Percentiles rank a stretch among this genome's conserved stretches.
phyloP scores from a whole-genome alignment of 164 flowering plant genomes.

The Warburgia ugandensis region DNA sequence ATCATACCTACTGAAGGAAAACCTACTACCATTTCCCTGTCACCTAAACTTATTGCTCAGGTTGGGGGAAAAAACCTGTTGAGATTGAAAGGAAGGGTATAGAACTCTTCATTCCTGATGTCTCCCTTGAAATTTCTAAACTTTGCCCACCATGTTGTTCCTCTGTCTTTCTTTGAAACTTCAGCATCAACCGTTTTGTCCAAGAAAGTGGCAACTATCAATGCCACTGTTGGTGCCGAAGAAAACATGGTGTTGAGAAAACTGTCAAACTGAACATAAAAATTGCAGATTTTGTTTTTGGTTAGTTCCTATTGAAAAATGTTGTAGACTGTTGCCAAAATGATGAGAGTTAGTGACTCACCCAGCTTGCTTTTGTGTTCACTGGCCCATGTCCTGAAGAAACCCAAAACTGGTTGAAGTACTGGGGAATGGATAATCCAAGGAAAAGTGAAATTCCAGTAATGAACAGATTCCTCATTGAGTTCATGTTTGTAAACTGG shows the following conservation, averaged over 20 bases:
- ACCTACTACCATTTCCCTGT: too few relatives aligned
- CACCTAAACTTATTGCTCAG: too few relatives aligned
- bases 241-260: slow-evolving; percentile 79
- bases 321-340: neutral
- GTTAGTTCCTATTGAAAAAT: neutral
- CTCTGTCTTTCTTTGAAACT: slow-evolving; percentile 79
- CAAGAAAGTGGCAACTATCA: slow-evolving; percentile 77
- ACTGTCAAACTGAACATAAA: slow-evolving; percentile 83
- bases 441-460: slow-evolving; percentile 90
- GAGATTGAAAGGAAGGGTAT: slow-evolving; percentile 88
- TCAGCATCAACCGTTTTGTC: slow-evolving; percentile 93
- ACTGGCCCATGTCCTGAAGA: slow-evolving; percentile 68
- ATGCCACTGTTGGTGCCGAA: slow-evolving; percentile 74
- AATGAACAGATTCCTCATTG: slow-evolving; percentile 85
- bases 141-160: slow-evolving; percentile 99
- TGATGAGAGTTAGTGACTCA: slow-evolving; percentile 23
- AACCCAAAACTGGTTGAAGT: slow-evolving; percentile 55
- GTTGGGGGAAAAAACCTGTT: slow-evolving; percentile 92
- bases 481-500: slow-evolving; percentile 97
- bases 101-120: slow-evolving; percentile 92
- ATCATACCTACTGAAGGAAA: too few relatives aligned
- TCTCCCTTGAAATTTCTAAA: slow-evolving; percentile 90
- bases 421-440: slow-evolving; percentile 84
- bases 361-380: slow-evolving; percentile 91
- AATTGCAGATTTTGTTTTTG: neutral